Base-by-base conservation (phyloP, 2,329 filamentous ascomycete genomes). In the Paecilomyces fulvus region DNA sequence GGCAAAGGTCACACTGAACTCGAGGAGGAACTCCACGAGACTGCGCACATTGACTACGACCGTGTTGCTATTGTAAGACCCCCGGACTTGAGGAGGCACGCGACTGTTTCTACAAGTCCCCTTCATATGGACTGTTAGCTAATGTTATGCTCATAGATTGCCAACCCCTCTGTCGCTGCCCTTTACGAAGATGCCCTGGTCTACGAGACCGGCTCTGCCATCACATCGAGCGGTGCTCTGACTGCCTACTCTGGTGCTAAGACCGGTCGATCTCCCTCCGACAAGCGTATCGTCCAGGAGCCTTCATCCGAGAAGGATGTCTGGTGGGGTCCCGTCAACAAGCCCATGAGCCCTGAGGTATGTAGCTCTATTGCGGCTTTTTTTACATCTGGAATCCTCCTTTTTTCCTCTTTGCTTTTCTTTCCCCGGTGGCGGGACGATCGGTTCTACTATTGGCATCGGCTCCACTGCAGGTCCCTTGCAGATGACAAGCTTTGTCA, bases 251-350 rank as follows among this genome's bases (percentile, higher is more conserved):
- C 94, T 51, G 94, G 94, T 69, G 89, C 91, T 68, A 99, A 99
- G 85, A 99, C 94, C 60, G 94, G 94, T 61, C 91, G 94, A 64
- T 99, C 94, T 60, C 94, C 94, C 23, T 86, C 90, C 56, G 94
- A 99, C 79, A 99, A 99, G 87, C 88, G 94, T 74, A 89, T 99
- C 72, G 94, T 99, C 72, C 85, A 95, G 79, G 94, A 99, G 76
- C 80, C 86, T 58, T 81, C 85, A 61, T 97, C 94, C 63, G 87
- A 96, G 75, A 87, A 94, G 56, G 85, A 99, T 60, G 83, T 99
- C 70, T 99, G 94, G 94, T 97, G 94, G 94, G 94, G 94, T 70
- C 92, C 94, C 56, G 94, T 99, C 66, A 99, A 99, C 83, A 97
- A 97, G 85, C 89, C 92, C 72, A 99, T 99, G 94, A 87, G 85